Evolutionary conservation across 2,329 filamentous ascomycete species (phyloP).

Genomic region (Colletotrichum tanaceti): DNA sequence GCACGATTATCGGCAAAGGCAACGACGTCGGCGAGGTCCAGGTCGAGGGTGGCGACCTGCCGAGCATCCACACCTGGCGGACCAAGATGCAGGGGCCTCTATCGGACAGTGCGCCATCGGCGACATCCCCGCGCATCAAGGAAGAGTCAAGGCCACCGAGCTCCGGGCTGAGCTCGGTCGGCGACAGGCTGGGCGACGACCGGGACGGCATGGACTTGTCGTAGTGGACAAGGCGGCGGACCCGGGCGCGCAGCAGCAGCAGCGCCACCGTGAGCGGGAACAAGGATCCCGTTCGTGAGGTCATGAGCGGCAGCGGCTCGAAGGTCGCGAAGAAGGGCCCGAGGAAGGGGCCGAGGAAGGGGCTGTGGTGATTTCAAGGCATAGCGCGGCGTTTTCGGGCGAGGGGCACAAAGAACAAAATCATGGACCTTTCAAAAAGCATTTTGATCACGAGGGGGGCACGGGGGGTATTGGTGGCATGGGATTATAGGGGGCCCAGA

Average conservation of each 20-base stretch:
- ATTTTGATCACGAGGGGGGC: not conserved
- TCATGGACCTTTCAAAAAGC: conserved; percentile 7
- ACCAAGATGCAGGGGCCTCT: conserved; percentile 52
- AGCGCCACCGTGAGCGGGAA: not conserved
- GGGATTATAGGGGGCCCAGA: too few relatives aligned
- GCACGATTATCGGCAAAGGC: conserved; percentile 82
- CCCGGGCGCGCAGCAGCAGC: not conserved
- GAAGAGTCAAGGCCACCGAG: conserved; percentile 60
- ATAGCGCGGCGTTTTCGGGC: conserved; percentile 41
- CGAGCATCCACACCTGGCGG: conserved; percentile 76
- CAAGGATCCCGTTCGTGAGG: not conserved
- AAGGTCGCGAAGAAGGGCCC: conserved; percentile 1
- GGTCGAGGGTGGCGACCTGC: conserved; percentile 80
- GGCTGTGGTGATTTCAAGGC: conserved; percentile 29
- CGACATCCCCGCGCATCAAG: conserved; percentile 38
- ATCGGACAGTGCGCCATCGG: conserved; percentile 39
- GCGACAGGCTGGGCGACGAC: conserved; percentile 58
- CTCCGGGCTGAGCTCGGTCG: conserved; percentile 68
- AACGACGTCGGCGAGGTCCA: conserved; percentile 75
- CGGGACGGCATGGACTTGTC: conserved; percentile 60
- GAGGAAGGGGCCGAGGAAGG: not conserved
- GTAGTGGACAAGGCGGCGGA: conserved; percentile 42
- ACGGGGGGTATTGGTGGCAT: not conserved
- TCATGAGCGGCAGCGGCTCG: not conserved
- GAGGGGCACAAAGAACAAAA: not conserved